Evolutionary conservation across 768 basidiomycete species (phyloP).

Genomic region (Pulveroboletus sp.): DNA sequence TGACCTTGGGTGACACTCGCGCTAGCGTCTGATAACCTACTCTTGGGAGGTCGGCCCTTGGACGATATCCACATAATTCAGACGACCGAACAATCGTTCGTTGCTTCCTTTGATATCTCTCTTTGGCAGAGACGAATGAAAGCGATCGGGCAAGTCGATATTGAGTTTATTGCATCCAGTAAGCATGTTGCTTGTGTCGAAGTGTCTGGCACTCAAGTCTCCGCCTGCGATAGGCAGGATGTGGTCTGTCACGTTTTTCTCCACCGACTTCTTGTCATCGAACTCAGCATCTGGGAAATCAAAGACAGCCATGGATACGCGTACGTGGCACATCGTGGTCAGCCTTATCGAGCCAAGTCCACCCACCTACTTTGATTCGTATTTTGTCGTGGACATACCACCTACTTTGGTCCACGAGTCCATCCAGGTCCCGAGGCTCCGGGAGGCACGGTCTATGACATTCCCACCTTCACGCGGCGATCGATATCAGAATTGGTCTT

Average conservation of each 20-base stretch:
- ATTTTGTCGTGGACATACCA: constrained; percentile 6
- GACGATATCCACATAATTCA: constrained; percentile 54
- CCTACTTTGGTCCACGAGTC: not conserved
- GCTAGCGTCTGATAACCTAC: constrained; percentile 40
- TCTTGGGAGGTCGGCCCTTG: constrained; percentile 37
- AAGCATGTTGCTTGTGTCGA: not conserved
- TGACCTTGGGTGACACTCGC: not conserved
- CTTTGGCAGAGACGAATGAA: constrained; percentile 68
- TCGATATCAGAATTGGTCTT: not conserved
- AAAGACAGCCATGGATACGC: not conserved
- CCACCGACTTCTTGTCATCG: constrained; percentile 2
- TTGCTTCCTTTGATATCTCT: constrained; percentile 45
- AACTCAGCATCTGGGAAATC: constrained; percentile 2
- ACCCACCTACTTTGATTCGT: constrained; percentile 17
- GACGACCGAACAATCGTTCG: constrained; percentile 44
- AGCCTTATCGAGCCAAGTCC: constrained; percentile 23
- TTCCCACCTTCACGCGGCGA: not conserved
- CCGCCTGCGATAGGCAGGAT: constrained; percentile 14
- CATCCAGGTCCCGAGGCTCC: not conserved
- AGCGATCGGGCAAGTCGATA: constrained; percentile 47
- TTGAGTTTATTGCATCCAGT: constrained; percentile 60
- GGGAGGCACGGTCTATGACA: constrained; percentile 1
- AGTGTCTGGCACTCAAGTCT: not conserved
- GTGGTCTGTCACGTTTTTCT: constrained; percentile 24
- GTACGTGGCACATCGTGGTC: constrained; percentile 41